Base-by-base conservation (phyloP, 441 rosid species). In the Adansonia grandidieri region DNA sequence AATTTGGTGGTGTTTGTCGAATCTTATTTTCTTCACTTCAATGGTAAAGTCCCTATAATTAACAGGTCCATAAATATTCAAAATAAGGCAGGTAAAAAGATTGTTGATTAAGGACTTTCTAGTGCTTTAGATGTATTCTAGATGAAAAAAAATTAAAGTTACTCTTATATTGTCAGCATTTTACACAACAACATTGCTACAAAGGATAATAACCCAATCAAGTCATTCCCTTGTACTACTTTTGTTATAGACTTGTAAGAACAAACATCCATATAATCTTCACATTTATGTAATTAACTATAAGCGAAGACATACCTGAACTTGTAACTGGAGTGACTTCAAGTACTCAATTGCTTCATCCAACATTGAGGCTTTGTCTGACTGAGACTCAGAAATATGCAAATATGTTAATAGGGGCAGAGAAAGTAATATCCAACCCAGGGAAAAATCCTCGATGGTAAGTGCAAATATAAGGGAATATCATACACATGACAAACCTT, bases 331-430 rank as follows among this genome's bases (percentile, higher is more conserved):
- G 71, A 96, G 92, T 5, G 91, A 86, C 80, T 91, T 91, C 82
- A 93, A 73, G 82, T 91, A 90, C 77, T 91, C 91, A 53, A 92
- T 89, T 63, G 92, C 99, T 84, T 96, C 99, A n/a, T 93, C 97
- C 51, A 96, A 88, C 97, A 92, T 89, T 19, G 99, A 93, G 85
- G 94, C 99, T 85, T 88, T 96, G 83, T 91, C 97, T 20, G 92
- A 82, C 99, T 96, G 90, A 69, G 84, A 78, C 57, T n/a, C 53
- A 48, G 68, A 67, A 79, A 78, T 3, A 74, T 50, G 3, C 32
- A 57, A 54, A n/a, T 10, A 17, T 57, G 60, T 51, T 54, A 79
- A 73, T 73, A 44, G 6, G 42, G 10, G 0, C 15, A 28, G 54
- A 22, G 22, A 17, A 68, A 1, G 19, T n/a, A 24, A 54, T 40